phyloP scores from a whole-genome alignment of 179 eudicot species.

The Sideroxylon spinosum region DNA sequence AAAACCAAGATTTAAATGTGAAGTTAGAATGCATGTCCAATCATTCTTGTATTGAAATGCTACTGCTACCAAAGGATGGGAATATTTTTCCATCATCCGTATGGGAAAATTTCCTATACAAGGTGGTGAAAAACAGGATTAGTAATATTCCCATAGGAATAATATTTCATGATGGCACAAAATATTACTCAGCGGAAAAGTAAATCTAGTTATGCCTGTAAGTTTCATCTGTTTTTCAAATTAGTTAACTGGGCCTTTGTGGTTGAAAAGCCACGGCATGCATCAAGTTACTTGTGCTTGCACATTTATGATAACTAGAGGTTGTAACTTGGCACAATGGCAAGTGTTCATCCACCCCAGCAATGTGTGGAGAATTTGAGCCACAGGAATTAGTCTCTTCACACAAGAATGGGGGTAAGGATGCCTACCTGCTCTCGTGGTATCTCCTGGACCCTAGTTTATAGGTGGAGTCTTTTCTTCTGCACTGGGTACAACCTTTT shows the following conservation, averaged over 20 bases:
- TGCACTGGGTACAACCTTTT: no score
- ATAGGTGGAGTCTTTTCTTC: no score
- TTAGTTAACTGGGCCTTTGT: background rate
- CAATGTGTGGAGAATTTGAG: no score
- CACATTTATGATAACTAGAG: background rate
- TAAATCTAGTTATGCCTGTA: background rate
- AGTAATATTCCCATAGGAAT: background rate
- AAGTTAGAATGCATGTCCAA: background rate
- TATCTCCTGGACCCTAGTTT: no score
- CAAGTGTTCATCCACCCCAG: no score
- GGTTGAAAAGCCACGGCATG: background rate
- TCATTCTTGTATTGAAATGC: background rate
- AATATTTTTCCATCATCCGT: background rate
- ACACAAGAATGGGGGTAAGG: no score
- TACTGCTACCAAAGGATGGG: background rate
- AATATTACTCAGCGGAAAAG: background rate
- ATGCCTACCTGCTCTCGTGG: no score
- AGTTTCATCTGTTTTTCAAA: background rate
- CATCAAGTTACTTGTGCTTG: background rate
- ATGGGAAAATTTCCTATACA: background rate
- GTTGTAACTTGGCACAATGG: no score
- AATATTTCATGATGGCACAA: background rate
- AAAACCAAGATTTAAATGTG: background rate
- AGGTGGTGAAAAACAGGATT: background rate
- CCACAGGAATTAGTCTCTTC: no score